phyloP scores from a whole-genome alignment of 2,329 filamentous ascomycete genomes.

The Seiridium cupressi region DNA sequence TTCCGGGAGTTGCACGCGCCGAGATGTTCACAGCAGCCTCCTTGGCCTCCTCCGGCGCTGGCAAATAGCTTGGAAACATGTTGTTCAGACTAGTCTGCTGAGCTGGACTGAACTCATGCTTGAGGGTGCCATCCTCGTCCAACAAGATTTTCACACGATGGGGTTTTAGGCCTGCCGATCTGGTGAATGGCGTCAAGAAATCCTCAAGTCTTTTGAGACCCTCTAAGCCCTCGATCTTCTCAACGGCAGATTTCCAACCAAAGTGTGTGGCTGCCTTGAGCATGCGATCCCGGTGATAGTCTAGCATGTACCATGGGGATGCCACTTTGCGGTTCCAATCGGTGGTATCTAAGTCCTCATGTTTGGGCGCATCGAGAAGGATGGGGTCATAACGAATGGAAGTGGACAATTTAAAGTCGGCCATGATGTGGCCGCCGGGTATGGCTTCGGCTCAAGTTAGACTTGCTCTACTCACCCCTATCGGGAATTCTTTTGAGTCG shows the following conservation, averaged over 20 bases:
- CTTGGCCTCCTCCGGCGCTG: conserved; percentile 33
- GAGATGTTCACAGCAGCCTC: not conserved
- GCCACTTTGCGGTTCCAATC: conserved; percentile 51
- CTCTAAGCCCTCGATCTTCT: conserved; percentile 39
- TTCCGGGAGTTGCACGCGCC: conserved; percentile 14
- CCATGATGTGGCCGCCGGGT: conserved; percentile 22
- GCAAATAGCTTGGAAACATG: conserved; percentile 57
- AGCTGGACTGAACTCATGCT: conserved; percentile 34
- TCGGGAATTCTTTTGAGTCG: no score
- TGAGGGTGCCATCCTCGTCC: conserved; percentile 43
- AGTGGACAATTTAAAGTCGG: conserved; percentile 63
- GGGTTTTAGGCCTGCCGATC: conserved; percentile 27
- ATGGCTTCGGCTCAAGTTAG: no score
- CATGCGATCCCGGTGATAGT: conserved; percentile 76
- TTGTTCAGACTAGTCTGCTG: conserved; percentile 28
- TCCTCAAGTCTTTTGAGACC: conserved; percentile 43
- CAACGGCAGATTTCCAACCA: conserved; percentile 47
- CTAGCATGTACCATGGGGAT: conserved; percentile 76
- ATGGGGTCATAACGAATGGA: conserved; percentile 69
- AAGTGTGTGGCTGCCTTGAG: conserved; percentile 60
- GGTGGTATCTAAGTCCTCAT: conserved; percentile 33
- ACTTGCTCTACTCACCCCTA: no score
- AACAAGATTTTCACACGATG: conserved; percentile 57
- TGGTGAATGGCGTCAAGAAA: conserved; percentile 30
- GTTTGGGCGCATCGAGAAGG: conserved; percentile 42